Evolutionary conservation across 1,139 yeast genomes (phyloP).

Genomic region (Geotrichum aggregatum): DNA sequence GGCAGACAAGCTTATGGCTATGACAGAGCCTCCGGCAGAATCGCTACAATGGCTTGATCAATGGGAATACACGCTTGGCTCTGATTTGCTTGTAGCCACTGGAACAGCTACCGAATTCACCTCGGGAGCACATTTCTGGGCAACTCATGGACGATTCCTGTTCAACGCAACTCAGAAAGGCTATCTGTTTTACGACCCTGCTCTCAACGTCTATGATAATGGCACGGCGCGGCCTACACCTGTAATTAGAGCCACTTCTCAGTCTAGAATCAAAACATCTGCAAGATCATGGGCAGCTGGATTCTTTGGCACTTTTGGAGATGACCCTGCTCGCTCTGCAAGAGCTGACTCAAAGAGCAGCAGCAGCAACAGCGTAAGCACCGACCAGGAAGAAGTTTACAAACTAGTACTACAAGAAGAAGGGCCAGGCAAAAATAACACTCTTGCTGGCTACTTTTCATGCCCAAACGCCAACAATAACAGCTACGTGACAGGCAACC

Average conservation of each 20-base stretch:
- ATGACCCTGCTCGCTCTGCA: conserved; percentile 26
- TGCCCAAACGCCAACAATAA: conserved; percentile 40
- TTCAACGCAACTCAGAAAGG: conserved; percentile 34
- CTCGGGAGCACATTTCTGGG: conserved; percentile 42
- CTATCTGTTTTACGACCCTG: conserved; percentile 28
- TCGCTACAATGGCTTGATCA: conserved; percentile 33
- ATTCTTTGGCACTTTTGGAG: conserved; percentile 41
- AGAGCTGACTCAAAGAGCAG: neutral
- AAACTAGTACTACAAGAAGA: conserved; percentile 38
- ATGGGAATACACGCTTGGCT: conserved; percentile 38
- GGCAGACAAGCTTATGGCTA: conserved; percentile 32
- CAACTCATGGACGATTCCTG: conserved; percentile 41
- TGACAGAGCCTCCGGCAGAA: conserved; percentile 10
- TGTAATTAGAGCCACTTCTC: conserved; percentile 41
- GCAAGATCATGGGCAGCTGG: conserved; percentile 47
- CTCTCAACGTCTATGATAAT: conserved; percentile 34
- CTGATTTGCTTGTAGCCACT: conserved; percentile 38
- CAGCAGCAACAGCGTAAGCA: neutral
- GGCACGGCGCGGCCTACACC: conserved; percentile 37
- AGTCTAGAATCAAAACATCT: conserved; percentile 41
- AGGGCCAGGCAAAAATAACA: conserved; percentile 38
- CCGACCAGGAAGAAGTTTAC: conserved; percentile 28
- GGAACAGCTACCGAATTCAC: conserved; percentile 42
- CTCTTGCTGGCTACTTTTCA: conserved; percentile 42
- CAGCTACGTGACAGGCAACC: conserved; percentile 27